These are phyloP conservation scores for Primulina eburnea DNA, from an alignment of 257 asterid genomes.

Conservation along the genomic window DNA sequence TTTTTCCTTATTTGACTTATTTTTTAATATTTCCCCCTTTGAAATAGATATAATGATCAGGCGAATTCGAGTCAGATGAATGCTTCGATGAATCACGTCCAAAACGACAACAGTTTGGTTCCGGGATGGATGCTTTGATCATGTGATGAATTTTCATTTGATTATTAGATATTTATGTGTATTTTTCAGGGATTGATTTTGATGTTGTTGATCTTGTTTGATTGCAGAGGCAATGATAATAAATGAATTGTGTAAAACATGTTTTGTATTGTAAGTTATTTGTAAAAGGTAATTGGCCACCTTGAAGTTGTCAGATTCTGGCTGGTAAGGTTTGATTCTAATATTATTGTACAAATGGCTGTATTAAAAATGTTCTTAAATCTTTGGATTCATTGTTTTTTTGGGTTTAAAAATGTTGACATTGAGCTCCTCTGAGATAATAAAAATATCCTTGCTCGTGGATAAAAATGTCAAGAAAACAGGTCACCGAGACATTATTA, in stretches of 20 bases:
- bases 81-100: not conserved
- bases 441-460: not conserved
- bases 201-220: not conserved
- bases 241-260: not conserved
- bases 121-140: slow-evolving; percentile 14
- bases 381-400: too few relatives aligned
- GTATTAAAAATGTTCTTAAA: not conserved
- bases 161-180: not conserved
- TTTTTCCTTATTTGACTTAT: not conserved
- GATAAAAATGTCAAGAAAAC: not conserved
- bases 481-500: too few relatives aligned
- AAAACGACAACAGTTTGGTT: not conserved
- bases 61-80: slow-evolving; percentile 1
- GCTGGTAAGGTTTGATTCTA: not conserved
- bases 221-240: not conserved
- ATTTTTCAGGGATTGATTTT: not conserved
- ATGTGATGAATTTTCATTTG: not conserved
- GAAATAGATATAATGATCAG: slow-evolving; percentile 1
- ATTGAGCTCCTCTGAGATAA: too few relatives aligned
- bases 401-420: too few relatives aligned
- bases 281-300: not conserved
- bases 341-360: not conserved
- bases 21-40: not conserved
- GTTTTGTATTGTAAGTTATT: not conserved
- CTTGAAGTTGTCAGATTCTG: not conserved